phyloP scores from a whole-genome alignment of 176 grass and related monocot species.

The Musa troglodytarum region DNA sequence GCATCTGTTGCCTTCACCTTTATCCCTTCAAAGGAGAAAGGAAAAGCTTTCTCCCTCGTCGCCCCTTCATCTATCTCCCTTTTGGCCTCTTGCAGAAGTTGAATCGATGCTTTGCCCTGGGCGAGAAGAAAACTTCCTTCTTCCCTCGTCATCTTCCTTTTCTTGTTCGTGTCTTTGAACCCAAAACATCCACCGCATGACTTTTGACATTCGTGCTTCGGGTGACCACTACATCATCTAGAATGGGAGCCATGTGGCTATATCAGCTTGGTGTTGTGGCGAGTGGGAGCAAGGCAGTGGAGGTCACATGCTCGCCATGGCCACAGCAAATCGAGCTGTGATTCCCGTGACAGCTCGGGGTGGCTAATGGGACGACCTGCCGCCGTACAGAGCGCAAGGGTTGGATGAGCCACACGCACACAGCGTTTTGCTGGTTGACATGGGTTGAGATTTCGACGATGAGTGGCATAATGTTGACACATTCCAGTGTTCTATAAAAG shows the following conservation, averaged over 20 bases:
- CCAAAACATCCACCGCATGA: neutral
- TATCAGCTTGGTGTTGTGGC: neutral
- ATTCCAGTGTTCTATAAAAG: too few relatives aligned
- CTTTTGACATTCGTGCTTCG: neutral
- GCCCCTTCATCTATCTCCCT: neutral
- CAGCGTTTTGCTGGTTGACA: neutral
- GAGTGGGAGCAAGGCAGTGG: neutral
- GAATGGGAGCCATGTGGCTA: neutral
- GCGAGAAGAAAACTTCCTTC: neutral
- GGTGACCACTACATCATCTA: neutral
- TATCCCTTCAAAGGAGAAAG: neutral
- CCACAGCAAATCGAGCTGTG: conserved; percentile 1
- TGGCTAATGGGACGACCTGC: too few relatives aligned
- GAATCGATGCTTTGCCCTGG: neutral
- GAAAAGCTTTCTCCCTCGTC: neutral
- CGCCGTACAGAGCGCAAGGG: neutral
- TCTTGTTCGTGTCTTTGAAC: neutral
- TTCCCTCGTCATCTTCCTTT: neutral
- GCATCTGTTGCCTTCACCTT: neutral
- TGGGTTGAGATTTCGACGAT: neutral
- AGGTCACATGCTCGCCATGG: conserved; percentile 2
- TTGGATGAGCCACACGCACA: neutral
- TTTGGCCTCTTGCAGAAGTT: neutral
- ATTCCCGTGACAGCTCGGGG: conserved; percentile 10
- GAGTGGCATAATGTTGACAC: too few relatives aligned